Conservation (phyloP, 805 yeast species). For the Suhomyces faveliae region DNA sequence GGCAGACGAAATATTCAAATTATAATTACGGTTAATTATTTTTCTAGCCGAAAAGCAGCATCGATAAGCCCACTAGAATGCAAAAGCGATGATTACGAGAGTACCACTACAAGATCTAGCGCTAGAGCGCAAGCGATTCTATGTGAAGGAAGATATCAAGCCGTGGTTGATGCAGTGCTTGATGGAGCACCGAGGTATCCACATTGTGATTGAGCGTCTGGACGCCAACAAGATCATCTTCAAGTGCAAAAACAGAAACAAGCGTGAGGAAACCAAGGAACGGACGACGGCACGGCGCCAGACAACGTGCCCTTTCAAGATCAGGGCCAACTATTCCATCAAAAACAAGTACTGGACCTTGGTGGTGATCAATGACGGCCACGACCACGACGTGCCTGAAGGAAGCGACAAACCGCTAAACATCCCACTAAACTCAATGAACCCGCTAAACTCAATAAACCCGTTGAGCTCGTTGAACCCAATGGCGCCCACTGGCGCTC, state of each 20-base stretch:
- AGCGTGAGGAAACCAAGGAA: conserved; percentile 10
- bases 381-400: conserved; percentile 45
- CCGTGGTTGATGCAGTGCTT: conserved; percentile 57
- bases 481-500: no score
- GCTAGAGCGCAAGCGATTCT: conserved; percentile 22
- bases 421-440: no score
- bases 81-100: not conserved
- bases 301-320: conserved; percentile 59
- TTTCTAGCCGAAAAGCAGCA: no score
- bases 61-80: no score
- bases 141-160: conserved; percentile 50
- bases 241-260: conserved; percentile 48
- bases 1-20: no score
- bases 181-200: conserved; percentile 47
- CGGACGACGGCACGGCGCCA: conserved; percentile 16
- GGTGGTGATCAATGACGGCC: conserved; percentile 58
- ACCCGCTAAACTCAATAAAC: no score
- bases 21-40: no score
- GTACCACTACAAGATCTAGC: conserved; percentile 16
- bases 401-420: no score
- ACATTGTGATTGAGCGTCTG: conserved; percentile 60
- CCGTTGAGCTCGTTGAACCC: no score
- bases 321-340: conserved; percentile 59
- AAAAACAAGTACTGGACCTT: conserved; percentile 56
- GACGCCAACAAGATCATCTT: conserved; percentile 61